These are phyloP conservation scores for Sugiyamaella novakii DNA, from an alignment of 1,139 yeast species.

Conservation along the genomic window DNA sequence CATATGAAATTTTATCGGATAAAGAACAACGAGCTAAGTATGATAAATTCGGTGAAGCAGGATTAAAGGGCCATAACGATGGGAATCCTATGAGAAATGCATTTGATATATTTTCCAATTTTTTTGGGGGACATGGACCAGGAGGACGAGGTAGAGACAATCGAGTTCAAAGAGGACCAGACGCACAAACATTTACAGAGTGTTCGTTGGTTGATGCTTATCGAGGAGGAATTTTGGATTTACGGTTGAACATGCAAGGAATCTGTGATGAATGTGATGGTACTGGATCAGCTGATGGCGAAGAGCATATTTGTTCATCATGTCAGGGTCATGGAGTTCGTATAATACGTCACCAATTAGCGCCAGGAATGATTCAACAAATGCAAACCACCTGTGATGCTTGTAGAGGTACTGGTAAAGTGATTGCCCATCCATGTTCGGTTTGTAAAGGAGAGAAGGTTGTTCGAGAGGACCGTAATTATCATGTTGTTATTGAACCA, in stretches of 20 bases:
- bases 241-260: conserved; percentile 69
- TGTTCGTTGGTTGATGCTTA: conserved; percentile 67
- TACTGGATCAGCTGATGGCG: conserved; percentile 79
- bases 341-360: conserved; percentile 72
- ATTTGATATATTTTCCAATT: conserved; percentile 74
- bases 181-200: conserved; percentile 58
- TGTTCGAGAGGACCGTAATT: conserved; percentile 55
- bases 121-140: conserved; percentile 63
- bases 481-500: conserved; percentile 63
- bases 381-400: conserved; percentile 75
- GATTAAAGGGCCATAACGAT: conserved; percentile 50
- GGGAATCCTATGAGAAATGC: conserved; percentile 53
- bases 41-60: conserved; percentile 85
- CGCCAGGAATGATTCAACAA: conserved; percentile 88
- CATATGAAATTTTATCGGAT: conserved; percentile 85
- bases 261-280: conserved; percentile 79
- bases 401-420: conserved; percentile 78
- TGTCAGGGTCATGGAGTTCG: conserved; percentile 79
- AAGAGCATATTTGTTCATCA: conserved; percentile 59
- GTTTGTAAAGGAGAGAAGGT: conserved; percentile 74
- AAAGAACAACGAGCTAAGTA: conserved; percentile 68
- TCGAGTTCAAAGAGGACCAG: conserved; percentile 62
- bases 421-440: conserved; percentile 63
- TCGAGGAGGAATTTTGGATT: conserved; percentile 63
- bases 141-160: conserved; percentile 42